Percentiles rank a stretch among this genome's conserved stretches.
These are phyloP conservation scores for Corymbia maculata DNA, from an alignment of 345 rosid genomes.

Conservation along the genomic window DNA sequence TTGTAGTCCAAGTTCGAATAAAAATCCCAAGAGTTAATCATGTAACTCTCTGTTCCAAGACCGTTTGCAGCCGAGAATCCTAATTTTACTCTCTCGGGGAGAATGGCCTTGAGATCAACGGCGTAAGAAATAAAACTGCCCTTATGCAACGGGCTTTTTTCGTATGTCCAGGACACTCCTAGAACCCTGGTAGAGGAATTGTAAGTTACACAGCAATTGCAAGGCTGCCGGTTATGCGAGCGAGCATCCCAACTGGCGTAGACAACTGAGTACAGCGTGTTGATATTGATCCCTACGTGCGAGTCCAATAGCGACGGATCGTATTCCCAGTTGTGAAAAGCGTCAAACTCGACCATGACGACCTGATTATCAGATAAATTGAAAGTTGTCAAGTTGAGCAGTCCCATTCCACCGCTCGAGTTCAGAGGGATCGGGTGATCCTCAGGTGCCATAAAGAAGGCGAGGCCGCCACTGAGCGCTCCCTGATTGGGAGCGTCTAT, in stretches of 20 bases:
- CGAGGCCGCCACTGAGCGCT: constrained; percentile 1
- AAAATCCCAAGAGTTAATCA: constrained; percentile 13
- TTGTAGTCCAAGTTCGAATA: background rate
- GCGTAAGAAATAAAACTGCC: background rate
- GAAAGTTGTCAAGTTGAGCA: constrained; percentile 10
- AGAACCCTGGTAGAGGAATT: background rate
- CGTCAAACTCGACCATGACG: constrained; percentile 22
- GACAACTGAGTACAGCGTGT: background rate
- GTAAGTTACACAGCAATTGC: background rate
- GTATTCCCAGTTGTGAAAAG: constrained; percentile 7
- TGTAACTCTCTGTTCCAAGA: background rate
- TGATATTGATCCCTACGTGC: constrained; percentile 24
- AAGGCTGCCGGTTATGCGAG: background rate
- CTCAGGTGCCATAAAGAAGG: constrained; percentile 28
- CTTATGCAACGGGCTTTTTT: background rate
- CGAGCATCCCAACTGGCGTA: background rate
- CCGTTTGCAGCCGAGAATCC: constrained; percentile 15
- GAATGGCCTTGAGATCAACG: constrained; percentile 4
- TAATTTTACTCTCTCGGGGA: constrained; percentile 6
- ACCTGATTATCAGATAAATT: background rate
- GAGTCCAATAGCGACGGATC: constrained; percentile 7
- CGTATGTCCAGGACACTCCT: background rate
- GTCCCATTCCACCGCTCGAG: constrained; percentile 33
- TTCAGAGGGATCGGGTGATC: constrained; percentile 33
- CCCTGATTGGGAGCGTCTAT: background rate